phyloP scores from a whole-genome alignment of 805 yeast genomes.

The Candida dendrica region DNA sequence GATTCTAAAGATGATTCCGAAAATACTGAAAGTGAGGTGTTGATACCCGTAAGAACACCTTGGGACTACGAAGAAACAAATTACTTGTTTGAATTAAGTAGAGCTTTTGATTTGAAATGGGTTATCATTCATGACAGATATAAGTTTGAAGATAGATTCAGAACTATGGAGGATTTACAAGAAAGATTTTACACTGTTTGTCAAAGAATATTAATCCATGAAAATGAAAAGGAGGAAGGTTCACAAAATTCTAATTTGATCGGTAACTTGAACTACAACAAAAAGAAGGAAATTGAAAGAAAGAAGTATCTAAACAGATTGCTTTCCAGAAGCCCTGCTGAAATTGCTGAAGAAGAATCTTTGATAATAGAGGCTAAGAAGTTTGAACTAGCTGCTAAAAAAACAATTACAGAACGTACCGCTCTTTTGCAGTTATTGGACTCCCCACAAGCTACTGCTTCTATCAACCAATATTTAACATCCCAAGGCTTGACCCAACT shows the following conservation, averaged over 20 bases:
- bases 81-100: constrained; percentile 68
- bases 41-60: constrained; percentile 21
- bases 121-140: constrained; percentile 59
- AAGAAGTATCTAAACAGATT: constrained; percentile 74
- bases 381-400: constrained; percentile 87
- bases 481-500: constrained; percentile 88
- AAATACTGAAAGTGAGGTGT: constrained; percentile 23
- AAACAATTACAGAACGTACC: constrained; percentile 77
- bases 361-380: constrained; percentile 87
- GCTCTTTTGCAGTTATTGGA: constrained; percentile 73
- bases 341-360: constrained; percentile 96
- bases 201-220: constrained; percentile 40
- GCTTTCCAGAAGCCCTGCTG: constrained; percentile 84
- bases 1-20: neutral
- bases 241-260: constrained; percentile 46
- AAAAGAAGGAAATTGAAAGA: constrained; percentile 66
- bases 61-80: constrained; percentile 80
- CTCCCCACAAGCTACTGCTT: constrained; percentile 73
- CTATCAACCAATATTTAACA: constrained; percentile 68
- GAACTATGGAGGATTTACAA: constrained; percentile 74
- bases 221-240: constrained; percentile 32
- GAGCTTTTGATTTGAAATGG: constrained; percentile 48
- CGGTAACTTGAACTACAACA: constrained; percentile 61
- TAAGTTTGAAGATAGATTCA: constrained; percentile 21
- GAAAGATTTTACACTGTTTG: constrained; percentile 72